phyloP scores from a whole-genome alignment of 2,329 filamentous ascomycete species.

The Chalaropsis thielavioides region DNA sequence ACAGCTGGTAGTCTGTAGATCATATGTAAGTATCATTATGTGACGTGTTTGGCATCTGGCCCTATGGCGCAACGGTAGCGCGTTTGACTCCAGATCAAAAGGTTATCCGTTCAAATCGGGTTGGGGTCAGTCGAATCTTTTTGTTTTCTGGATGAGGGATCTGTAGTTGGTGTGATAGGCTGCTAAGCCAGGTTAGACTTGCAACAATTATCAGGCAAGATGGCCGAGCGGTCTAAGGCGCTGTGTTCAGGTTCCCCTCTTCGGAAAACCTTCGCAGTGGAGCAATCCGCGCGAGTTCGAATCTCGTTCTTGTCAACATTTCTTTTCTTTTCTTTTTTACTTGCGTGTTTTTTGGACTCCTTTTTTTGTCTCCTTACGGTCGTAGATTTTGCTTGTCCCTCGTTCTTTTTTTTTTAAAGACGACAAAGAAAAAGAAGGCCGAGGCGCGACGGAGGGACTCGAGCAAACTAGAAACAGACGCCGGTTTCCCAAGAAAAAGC shows the following conservation, averaged over 20 bases:
- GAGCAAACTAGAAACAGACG: background rate
- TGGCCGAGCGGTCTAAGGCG: slow-evolving; percentile 7
- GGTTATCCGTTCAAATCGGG: slow-evolving; percentile 17
- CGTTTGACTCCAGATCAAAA: slow-evolving; percentile 17
- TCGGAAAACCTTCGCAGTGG: slow-evolving; percentile 15
- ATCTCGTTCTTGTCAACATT: slow-evolving; percentile 25
- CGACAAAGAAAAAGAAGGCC: background rate
- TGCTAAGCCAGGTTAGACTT: no score
- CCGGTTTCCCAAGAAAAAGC: background rate
- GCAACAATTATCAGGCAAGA: background rate
- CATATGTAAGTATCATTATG: background rate
- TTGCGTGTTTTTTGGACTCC: no score
- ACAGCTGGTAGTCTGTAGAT: background rate
- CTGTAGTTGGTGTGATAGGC: no score
- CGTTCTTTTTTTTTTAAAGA: no score
- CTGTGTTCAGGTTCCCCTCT: background rate
- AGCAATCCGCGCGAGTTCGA: slow-evolving; percentile 18
- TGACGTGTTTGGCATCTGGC: background rate
- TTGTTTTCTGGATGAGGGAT: background rate
- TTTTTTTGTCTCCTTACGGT: no score
- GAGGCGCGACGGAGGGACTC: no score
- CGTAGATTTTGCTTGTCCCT: no score
- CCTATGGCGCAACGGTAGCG: slow-evolving; percentile 17
- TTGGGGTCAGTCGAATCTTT: slow-evolving; percentile 7
- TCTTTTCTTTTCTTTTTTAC: no score